These are phyloP conservation scores for Biancaea sappan DNA, from an alignment of 306 rosid genomes.

Conservation along the genomic window DNA sequence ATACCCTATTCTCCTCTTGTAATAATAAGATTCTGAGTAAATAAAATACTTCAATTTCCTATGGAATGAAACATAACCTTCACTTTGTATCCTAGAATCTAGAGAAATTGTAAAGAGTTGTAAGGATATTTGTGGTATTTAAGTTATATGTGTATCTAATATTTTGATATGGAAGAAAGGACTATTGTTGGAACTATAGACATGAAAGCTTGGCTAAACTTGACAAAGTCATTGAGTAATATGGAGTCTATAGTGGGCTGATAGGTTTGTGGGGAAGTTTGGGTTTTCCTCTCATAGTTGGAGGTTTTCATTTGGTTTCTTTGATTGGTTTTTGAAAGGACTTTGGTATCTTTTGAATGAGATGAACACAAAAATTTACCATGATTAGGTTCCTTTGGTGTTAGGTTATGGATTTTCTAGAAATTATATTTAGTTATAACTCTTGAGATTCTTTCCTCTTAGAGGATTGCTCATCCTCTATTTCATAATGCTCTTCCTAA, in stretches of 20 bases:
- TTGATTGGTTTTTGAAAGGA: neutral
- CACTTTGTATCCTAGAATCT: neutral
- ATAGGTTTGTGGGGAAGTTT: neutral
- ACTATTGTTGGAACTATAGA: neutral
- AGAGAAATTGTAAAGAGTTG: neutral
- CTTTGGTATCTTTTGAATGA: neutral
- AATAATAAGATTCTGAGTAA: no score
- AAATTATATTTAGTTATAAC: neutral
- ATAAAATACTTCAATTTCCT: no score
- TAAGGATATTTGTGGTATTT: neutral
- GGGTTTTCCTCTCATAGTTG: neutral
- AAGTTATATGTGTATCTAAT: neutral
- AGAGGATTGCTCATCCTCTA: neutral
- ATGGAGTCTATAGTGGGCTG: neutral
- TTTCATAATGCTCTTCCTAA: neutral
- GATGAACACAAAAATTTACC: neutral
- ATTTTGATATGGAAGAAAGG: neutral
- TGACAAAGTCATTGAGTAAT: neutral
- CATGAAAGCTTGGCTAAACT: neutral
- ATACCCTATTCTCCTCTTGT: no score
- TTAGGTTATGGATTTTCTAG: neutral
- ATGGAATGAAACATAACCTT: neutral
- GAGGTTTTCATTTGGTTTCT: neutral
- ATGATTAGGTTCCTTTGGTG: neutral
- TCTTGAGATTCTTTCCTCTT: neutral